Evolutionary conservation across 371 early-diverging fungal genomes (phyloP), one percentile per base, ranked within the genome.

Genomic region (Mortierella sp.): DNA sequence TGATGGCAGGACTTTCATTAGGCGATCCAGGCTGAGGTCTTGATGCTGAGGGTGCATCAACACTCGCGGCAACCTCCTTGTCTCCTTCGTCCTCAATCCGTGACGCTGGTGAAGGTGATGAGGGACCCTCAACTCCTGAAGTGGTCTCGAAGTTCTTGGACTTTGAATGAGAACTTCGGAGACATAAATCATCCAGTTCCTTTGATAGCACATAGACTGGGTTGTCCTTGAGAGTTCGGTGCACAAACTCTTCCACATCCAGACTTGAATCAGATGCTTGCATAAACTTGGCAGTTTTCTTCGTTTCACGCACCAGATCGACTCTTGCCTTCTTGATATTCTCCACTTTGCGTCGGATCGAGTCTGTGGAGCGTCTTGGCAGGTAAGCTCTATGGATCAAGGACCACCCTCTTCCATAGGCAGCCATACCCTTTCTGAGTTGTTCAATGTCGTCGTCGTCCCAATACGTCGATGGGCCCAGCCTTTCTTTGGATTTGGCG

Each of bases 271-370:
- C 46, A 14, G 41, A 13, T 7, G 5, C 24, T 25, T 51, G 47
- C 39, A 57, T 24, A 10, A n/a, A 39, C 40, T 40, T 9, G 1
- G 60, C 59, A 14, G 40, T 40, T n/a, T 27, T 27, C 27, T 22
- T 37, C 3, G 37, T 9, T 1, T 63, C 51, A 47, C 14, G 16
- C 10, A 56, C 19, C 10, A 67, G 19, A 2, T 17, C 3, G 4
- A 60, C 50, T 27, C 69, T 68, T 21, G 17, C 40, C 10, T 29
- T 21, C 29, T 60, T 54, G 6, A 68, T 9, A 24, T 68, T 68
- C 31, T 46, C 61, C 50, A 64, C 46, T 24, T 76, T 76, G 2
- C 76, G 69, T 19, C 76, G 69, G 28, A 76, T 65, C 17, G 76
- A 76, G 31, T 68, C 76, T 13, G 52, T 61, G 7, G 60, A 57